Conservation (phyloP, 2,329 filamentous ascomycete species). For the Arthroderma sp. region DNA sequence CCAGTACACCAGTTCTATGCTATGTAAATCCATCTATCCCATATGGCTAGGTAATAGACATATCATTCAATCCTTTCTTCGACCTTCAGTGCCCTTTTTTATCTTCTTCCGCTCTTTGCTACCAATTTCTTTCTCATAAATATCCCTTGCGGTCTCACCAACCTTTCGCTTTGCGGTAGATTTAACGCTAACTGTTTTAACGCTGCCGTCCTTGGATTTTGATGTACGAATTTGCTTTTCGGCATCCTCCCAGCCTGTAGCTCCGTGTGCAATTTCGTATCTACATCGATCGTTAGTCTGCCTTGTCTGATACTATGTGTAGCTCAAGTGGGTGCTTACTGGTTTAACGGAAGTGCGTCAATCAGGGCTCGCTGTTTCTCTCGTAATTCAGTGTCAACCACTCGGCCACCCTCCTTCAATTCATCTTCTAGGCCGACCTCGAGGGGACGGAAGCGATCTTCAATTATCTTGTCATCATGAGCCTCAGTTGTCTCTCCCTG, state of each 20-base stretch:
- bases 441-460: conserved; percentile 58
- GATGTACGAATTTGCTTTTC: conserved; percentile 61
- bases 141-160: conserved; percentile 41
- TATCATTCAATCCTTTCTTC: conserved; percentile 19
- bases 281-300: conserved; percentile 22
- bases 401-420: conserved; percentile 68
- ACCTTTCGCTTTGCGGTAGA: conserved; percentile 64
- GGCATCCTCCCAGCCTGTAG: conserved; percentile 44
- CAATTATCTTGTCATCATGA: conserved; percentile 57
- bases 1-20: not conserved
- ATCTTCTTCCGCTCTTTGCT: conserved; percentile 35
- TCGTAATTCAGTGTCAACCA: conserved; percentile 57
- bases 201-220: conserved; percentile 38
- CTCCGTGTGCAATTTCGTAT: conserved; percentile 38
- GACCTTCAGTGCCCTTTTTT: conserved; percentile 34
- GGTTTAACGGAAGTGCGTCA: conserved; percentile 76
- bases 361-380: conserved; percentile 80
- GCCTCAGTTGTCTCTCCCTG: conserved; percentile 41
- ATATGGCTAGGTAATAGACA: not conserved
- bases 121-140: conserved; percentile 34
- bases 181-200: conserved; percentile 60
- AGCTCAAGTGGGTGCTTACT: conserved; percentile 43
- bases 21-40: not conserved
- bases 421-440: conserved; percentile 64
- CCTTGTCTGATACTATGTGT: not conserved